A percentile compares a stretch with the other conserved stretches of the same genome.
Conservation (phyloP, 2,329 filamentous ascomycete genomes). For the Hysterium pulicare region DNA sequence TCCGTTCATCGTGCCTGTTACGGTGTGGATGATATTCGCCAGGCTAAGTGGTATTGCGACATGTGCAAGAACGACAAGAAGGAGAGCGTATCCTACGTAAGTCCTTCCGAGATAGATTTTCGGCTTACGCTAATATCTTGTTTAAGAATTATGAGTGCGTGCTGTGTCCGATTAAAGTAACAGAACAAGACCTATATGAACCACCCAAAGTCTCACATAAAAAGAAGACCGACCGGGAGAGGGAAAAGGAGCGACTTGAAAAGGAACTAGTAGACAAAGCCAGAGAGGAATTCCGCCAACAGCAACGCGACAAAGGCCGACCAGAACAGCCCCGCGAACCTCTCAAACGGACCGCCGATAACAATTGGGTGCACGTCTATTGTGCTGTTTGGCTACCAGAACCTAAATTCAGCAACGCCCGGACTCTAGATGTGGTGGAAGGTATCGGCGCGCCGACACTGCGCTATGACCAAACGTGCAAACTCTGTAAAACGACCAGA, state of each 20-base stretch:
- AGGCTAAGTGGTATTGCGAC: slow-evolving; percentile 88
- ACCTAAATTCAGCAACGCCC: slow-evolving; percentile 85
- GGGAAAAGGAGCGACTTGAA: slow-evolving; percentile 82
- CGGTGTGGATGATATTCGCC: slow-evolving; percentile 70
- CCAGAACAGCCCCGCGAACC: slow-evolving; percentile 83
- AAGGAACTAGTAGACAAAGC: slow-evolving; percentile 77
- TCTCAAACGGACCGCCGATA: slow-evolving; percentile 88
- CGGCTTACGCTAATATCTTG: slow-evolving; percentile 17
- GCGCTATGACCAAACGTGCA: slow-evolving; percentile 75
- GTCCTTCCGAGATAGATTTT: slow-evolving; percentile 27
- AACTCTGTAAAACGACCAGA: slow-evolving; percentile 70
- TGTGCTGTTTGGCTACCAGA: slow-evolving; percentile 92
- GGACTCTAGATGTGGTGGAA: slow-evolving; percentile 79
- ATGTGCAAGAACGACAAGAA: slow-evolving; percentile 94
- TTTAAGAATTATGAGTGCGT: slow-evolving; percentile 82
- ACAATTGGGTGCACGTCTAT: slow-evolving; percentile 96
- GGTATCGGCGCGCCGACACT: slow-evolving; percentile 74
- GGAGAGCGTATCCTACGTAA: slow-evolving; percentile 83
- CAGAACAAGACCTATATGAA: slow-evolving; percentile 79
- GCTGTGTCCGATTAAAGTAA: slow-evolving; percentile 79
- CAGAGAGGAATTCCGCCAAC: slow-evolving; percentile 76
- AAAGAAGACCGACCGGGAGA: slow-evolving; percentile 90
- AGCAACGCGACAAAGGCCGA: slow-evolving; percentile 79
- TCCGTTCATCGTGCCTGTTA: slow-evolving; percentile 92
- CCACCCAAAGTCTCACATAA: slow-evolving; percentile 72